phyloP scores from a whole-genome alignment of 2,329 filamentous ascomycete genomes.

The Stagonosporopsis vannaccii region DNA sequence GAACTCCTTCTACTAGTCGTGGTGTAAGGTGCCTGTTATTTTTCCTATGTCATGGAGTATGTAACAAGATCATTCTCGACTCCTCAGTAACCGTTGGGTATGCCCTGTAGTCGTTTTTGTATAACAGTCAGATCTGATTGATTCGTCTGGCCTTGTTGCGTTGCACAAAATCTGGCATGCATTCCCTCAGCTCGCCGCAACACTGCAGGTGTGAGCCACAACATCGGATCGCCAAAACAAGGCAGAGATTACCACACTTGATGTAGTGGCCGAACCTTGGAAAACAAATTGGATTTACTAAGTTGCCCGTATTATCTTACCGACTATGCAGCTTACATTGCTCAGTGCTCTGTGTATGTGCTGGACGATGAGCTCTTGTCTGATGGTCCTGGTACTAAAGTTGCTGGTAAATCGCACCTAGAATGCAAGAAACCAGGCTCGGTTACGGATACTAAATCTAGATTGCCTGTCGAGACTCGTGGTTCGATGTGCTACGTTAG shows the following conservation, averaged over 20 bases:
- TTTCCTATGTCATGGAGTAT: not conserved
- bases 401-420: too few relatives aligned
- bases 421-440: not conserved
- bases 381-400: not conserved
- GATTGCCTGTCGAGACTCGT: not conserved
- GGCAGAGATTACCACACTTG: not conserved
- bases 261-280: not conserved
- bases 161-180: not conserved
- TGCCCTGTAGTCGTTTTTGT: not conserved
- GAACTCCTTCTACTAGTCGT: not conserved
- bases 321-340: not conserved
- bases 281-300: not conserved
- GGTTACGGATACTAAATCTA: not conserved
- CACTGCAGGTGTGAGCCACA: not conserved
- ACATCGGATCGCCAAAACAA: not conserved
- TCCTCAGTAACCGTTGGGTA: not conserved
- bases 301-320: not conserved
- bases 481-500: not conserved
- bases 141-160: not conserved
- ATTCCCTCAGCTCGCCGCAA: not conserved
- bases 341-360: too few relatives aligned
- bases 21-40: not conserved
- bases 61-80: not conserved
- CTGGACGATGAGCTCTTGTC: too few relatives aligned
- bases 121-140: not conserved